Base-by-base conservation (phyloP, 202 grass and related monocot genomes). In the Bolboschoenoplectus hybrid region DNA sequence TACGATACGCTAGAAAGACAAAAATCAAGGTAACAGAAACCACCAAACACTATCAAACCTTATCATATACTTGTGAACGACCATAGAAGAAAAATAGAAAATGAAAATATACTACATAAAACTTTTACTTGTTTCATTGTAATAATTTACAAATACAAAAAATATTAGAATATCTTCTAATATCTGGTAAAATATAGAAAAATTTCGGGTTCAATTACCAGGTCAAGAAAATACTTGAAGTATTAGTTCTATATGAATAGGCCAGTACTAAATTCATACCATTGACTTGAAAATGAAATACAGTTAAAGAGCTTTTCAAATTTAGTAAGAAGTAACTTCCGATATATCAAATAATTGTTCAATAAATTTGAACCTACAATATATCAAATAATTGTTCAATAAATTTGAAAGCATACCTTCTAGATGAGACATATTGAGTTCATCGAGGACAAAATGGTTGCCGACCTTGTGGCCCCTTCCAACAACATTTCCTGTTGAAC, bases 371-470 rank as follows among this genome's bases (percentile, higher is more conserved):
- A n/a, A 74, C 26, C 26, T 26, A 0, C 26, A 26, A 26, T 26
- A 26, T 51, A 74, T 47, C 9, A 52, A 35, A 6, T 51, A 74
- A 74, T 74, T 51, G 34, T 74, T 74, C 47, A 32, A 45, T 74
- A 49, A 74, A 19, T 74, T 51, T 20, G 46, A n/a, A 74, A 52
- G 46, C 19, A 51, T 74, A 74, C 71, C 71, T 74, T 74, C 46
- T 35, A 46, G 71, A 52, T 4, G 19, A 13, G 0, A 34, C 71
- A 74, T 74, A 2, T 74, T 52, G 20, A 74, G 43, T 46, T 74
- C 20, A 35, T 74, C 46, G 0, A 74, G 7, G 20, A 51, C 7
- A 17, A 74, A 74, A 74, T 74, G 71, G 19, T 34, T 52, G 8
- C 4, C 71, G 12, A 34, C 2, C 71, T 14, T 51, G 71, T 51